These are phyloP conservation scores for Phylloporus arenicola DNA, from an alignment of 768 basidiomycete species.

Conservation along the genomic window DNA sequence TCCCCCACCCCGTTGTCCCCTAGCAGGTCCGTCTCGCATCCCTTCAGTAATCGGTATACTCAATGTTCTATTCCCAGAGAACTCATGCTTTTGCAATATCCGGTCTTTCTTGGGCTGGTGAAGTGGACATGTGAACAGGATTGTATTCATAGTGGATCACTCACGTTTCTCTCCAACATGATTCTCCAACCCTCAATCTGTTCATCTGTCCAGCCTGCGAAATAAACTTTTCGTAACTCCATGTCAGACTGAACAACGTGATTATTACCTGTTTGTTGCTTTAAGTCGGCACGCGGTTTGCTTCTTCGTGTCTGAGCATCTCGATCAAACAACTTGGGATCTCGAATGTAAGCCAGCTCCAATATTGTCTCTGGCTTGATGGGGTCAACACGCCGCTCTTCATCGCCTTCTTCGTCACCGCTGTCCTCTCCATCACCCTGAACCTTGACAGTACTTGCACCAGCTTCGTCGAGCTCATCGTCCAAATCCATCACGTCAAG, in stretches of 20 bases:
- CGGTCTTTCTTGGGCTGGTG: conserved; percentile 66
- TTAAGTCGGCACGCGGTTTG: conserved; percentile 61
- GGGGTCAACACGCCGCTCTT: conserved; percentile 20
- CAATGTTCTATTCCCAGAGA: conserved; percentile 53
- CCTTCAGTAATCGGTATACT: background rate
- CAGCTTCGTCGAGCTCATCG: conserved; percentile 48
- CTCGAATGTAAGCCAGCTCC: conserved; percentile 70
- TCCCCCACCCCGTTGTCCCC: conserved; percentile 13
- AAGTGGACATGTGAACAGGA: conserved; percentile 5
- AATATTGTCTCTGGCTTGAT: conserved; percentile 55
- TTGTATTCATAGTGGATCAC: conserved; percentile 26
- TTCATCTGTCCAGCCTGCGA: conserved; percentile 66
- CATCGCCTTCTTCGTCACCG: conserved; percentile 34
- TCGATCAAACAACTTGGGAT: conserved; percentile 72
- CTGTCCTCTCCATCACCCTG: conserved; percentile 55
- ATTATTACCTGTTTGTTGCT: conserved; percentile 56
- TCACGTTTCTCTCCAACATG: conserved; percentile 84
- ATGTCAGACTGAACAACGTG: background rate
- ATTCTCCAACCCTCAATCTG: conserved; percentile 92
- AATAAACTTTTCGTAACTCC: background rate
- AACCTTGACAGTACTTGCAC: conserved; percentile 39
- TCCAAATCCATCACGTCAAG: conserved; percentile 40
- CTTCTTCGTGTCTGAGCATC: conserved; percentile 68
- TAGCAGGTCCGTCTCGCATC: conserved; percentile 3
- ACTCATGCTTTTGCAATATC: conserved; percentile 71